A percentile compares a stretch with the other conserved stretches of the same genome.
phyloP scores from a whole-genome alignment of 139 green algal species.

The Asterochloris erici region DNA sequence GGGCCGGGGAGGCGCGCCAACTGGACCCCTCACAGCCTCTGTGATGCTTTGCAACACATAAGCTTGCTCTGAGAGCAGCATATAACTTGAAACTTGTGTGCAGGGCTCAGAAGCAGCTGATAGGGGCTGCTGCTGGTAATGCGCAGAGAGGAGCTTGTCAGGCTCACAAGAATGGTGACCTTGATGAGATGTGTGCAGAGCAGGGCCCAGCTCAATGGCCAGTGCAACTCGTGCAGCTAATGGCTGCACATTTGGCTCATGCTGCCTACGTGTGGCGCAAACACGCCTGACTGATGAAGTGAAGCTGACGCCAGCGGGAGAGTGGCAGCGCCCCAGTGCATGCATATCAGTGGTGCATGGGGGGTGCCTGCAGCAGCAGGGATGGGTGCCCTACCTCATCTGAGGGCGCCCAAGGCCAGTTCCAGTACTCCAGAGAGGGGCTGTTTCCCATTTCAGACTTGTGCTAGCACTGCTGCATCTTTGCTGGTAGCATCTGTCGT shows the following conservation, averaged over 20 bases:
- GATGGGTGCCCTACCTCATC: background rate
- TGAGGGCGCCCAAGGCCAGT: constrained; percentile 14
- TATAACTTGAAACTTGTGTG: too few species aligned
- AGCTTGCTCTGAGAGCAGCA: too few species aligned
- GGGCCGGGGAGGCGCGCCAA: too few species aligned
- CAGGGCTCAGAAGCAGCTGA: too few species aligned
- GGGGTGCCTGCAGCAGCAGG: background rate
- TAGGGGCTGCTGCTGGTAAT: too few species aligned
- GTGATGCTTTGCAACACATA: too few species aligned
- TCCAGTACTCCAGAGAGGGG: constrained; percentile 10
- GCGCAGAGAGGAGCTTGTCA: too few species aligned
- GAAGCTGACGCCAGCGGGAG: background rate
- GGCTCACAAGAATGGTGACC: too few species aligned
- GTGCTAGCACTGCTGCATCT: too few species aligned
- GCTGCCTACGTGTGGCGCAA: background rate
- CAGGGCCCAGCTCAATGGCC: background rate
- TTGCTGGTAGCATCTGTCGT: too few species aligned
- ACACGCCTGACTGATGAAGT: background rate
- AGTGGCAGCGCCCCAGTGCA: background rate
- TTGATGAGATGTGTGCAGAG: background rate
- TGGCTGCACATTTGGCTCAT: background rate
- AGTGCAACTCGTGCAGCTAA: background rate
- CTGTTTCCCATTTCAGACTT: background rate
- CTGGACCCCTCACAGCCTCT: too few species aligned
- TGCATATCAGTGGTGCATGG: background rate